Evolutionary conservation across 148 eudicot genomes (phyloP).

Genomic region (Cornus controversa): DNA sequence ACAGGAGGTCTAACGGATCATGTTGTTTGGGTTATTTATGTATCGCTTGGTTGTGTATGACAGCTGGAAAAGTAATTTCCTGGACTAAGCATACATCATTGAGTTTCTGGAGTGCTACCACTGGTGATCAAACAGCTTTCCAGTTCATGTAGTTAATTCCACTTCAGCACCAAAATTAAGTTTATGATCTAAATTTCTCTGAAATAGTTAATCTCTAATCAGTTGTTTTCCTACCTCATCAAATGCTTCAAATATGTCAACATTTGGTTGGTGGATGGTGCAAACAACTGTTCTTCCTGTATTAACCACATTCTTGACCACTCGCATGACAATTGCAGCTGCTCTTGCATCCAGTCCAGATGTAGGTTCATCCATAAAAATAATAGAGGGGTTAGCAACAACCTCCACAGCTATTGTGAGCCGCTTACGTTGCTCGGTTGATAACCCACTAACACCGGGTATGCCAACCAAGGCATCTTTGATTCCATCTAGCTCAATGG

Average conservation of each 20-base stretch:
- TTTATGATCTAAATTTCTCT: not conserved
- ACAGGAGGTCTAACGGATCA: not conserved
- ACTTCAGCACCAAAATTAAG: not conserved
- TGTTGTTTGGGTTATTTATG: not conserved
- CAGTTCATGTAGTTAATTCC: not conserved
- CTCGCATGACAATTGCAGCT: conserved; percentile 88
- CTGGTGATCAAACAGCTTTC: no score
- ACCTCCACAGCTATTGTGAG: conserved; percentile 88
- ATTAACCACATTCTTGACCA: conserved; percentile 62
- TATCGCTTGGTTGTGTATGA: no score
- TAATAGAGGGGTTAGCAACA: conserved; percentile 85
- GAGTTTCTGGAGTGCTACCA: no score
- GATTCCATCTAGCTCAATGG: conserved; percentile 64
- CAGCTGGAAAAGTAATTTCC: not conserved
- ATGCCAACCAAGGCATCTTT: conserved; percentile 69
- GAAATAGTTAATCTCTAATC: not conserved
- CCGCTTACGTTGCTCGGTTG: conserved; percentile 83
- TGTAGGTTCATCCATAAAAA: conserved; percentile 93
- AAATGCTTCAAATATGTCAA: conserved; percentile 90
- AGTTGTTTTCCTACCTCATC: conserved; percentile 56
- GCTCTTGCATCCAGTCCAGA: conserved; percentile 90
- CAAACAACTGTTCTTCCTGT: conserved; percentile 86
- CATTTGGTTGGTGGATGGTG: conserved; percentile 89
- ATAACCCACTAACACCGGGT: conserved; percentile 72
- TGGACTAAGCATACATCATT: no score